Evolutionary conservation across 495 filamentous ascomycete species (phyloP), one percentile per base, ranked within the genome.

Genomic region (Polyplosphaeria fusca): DNA sequence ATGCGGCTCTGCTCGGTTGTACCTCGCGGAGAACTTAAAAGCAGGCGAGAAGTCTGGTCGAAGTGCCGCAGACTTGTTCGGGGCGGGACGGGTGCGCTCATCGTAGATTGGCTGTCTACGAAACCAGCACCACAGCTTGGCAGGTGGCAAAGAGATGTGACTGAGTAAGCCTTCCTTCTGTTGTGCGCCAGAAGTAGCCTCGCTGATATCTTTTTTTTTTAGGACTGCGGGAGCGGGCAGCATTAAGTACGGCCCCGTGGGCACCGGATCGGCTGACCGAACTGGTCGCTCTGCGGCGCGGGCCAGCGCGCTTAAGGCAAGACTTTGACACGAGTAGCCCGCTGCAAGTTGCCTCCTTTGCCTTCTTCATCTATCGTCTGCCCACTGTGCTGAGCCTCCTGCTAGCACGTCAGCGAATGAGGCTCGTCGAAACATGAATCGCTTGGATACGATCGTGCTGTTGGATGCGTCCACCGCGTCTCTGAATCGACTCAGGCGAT

Each of bases 131-230:
- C 25, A 46, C 13, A 26, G 18, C 20, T 27, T 30, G 50, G 42
- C 5, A 26, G 42, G 4, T 16, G 2, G 5, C 23, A 30, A 25
- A 37, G 5, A 13, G 5, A 20, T 13, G 9, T 7, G 45, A 60
- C n/a, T 55, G 45, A 60, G 61, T 60, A 60, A 52, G 46, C 61
- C 55, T 50, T 60, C 38, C 24, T 23, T 48, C 23, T 56, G 55
- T 64, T 52, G 22, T 20, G 19, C 26, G 7, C 19, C 23, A 18
- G 50, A 35, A 32, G 25, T 25, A 55, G 13, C 19, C 23, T 38
- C 30, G 24, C 55, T 58, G 35, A 59, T 38, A 49, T 12, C 44
- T 45, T n/a, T 39, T 13, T 24, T 16, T 52, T 30, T 42, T 25
- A 44, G 45, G 41, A 39, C 16, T 39, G 55, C 23, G 50, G 61